Conservation (phyloP, 192 early-diverging fungal genomes). For the Entomortierella chlamydospora region DNA sequence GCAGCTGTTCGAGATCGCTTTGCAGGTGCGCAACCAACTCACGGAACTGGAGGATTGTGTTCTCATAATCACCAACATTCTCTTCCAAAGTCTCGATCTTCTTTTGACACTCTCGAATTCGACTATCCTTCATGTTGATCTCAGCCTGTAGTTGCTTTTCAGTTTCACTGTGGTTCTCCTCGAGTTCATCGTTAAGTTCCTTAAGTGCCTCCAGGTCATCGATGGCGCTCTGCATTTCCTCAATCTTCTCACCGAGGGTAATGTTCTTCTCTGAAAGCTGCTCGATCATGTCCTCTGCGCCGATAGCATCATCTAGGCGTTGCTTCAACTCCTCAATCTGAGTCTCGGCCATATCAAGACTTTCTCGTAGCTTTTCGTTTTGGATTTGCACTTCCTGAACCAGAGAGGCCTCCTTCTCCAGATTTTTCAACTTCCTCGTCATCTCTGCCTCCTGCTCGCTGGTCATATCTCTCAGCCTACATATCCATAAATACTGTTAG, state of each 20-base stretch:
- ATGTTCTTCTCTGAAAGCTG: conserved; percentile 88
- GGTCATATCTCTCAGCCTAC: conserved; percentile 81
- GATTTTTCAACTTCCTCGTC: conserved; percentile 67
- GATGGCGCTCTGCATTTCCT: conserved; percentile 79
- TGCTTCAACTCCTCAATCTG: conserved; percentile 87
- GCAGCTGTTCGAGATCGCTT: conserved; percentile 77
- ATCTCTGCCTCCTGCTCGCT: conserved; percentile 78
- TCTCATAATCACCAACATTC: conserved; percentile 86
- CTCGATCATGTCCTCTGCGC: conserved; percentile 88
- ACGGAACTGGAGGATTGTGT: conserved; percentile 87
- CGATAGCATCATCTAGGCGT: conserved; percentile 83
- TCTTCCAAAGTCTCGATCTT: conserved; percentile 78
- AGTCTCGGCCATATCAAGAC: conserved; percentile 71
- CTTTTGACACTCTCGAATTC: conserved; percentile 70
- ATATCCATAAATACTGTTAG: not conserved
- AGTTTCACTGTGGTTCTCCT: conserved; percentile 91
- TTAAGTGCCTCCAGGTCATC: conserved; percentile 93
- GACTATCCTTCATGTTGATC: conserved; percentile 79
- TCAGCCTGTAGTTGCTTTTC: conserved; percentile 88
- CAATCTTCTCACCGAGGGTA: conserved; percentile 77
- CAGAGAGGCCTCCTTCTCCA: conserved; percentile 76
- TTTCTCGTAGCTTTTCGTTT: conserved; percentile 64
- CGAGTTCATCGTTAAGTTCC: conserved; percentile 92
- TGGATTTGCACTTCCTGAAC: conserved; percentile 70
- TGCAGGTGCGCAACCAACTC: conserved; percentile 83